Evolutionary conservation across 106 monocot species (phyloP).

Genomic region (Acorus gramineus): DNA sequence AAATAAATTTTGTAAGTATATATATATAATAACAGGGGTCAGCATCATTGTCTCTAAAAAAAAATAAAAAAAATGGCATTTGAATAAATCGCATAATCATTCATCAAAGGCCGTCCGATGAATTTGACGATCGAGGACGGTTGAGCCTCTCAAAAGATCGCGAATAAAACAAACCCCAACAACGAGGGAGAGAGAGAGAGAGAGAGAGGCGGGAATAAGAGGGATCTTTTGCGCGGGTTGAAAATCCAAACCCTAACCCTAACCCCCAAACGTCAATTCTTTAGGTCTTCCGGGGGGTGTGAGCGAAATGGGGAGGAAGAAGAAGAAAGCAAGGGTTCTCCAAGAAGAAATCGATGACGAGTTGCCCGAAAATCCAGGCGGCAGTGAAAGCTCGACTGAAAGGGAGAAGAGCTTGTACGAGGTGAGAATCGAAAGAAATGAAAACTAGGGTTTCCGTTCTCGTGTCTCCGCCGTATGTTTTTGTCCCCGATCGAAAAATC

Average conservation of each 20-base stretch:
- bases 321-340: slow-evolving; percentile 38
- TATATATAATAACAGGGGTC: too few relatives aligned
- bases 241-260: background rate
- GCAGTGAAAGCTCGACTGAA: slow-evolving; percentile 1
- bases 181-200: too few relatives aligned
- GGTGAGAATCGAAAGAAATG: slow-evolving; percentile 16
- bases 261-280: background rate
- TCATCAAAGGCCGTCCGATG: too few relatives aligned
- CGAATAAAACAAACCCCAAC: too few relatives aligned
- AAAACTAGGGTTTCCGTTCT: background rate
- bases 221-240: too few relatives aligned
- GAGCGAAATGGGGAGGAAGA: slow-evolving; percentile 30
- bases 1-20: too few relatives aligned
- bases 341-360: slow-evolving; percentile 10
- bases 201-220: too few relatives aligned
- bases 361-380: slow-evolving; percentile 11
- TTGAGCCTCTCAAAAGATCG: too few relatives aligned
- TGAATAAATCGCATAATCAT: too few relatives aligned
- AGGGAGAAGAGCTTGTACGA: slow-evolving; percentile 63
- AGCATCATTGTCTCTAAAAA: too few relatives aligned
- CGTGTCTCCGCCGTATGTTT: background rate
- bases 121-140: too few relatives aligned
- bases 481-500: background rate
- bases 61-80: too few relatives aligned
- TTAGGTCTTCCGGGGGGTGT: background rate